A percentile compares a stretch with the other conserved stretches of the same genome.
Evolutionary conservation across 2,329 filamentous ascomycete genomes (phyloP).

Genomic region (Xylaria sp.): DNA sequence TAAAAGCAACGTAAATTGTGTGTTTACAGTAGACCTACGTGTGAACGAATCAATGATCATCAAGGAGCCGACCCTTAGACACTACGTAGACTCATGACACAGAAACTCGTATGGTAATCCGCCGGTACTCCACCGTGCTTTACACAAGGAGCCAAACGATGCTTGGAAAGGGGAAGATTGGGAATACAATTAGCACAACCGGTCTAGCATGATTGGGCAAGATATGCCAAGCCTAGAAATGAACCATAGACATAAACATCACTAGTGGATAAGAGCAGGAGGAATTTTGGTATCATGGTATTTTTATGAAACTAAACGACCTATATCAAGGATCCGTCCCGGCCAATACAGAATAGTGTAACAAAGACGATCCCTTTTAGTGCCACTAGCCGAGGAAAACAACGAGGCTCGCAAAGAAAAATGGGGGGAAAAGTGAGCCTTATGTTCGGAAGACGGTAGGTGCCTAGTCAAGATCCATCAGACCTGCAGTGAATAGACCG

Average conservation of each 20-base stretch:
- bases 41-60: not conserved
- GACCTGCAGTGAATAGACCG: conserved; percentile 37
- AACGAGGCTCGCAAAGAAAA: conserved; percentile 33
- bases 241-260: not conserved
- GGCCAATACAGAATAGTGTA: conserved; percentile 39
- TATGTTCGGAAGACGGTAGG: conserved; percentile 23
- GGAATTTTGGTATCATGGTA: conserved; percentile 42
- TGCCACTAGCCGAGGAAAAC: conserved; percentile 40
- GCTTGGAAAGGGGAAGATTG: not conserved
- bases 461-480: conserved; percentile 35
- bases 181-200: not conserved
- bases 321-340: conserved; percentile 41
- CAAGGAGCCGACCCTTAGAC: not conserved
- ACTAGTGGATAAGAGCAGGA: conserved; percentile 15
- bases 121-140: too few relatives aligned
- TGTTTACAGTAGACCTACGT: not conserved
- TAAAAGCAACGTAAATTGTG: not conserved
- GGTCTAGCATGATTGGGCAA: not conserved
- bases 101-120: not conserved
- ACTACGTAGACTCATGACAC: not conserved
- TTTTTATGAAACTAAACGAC: conserved; percentile 43
- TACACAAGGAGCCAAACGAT: too few relatives aligned
- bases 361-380: conserved; percentile 40
- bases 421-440: conserved; percentile 17
- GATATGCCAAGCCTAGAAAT: not conserved